Evolutionary conservation across 108 stramenopile species (phyloP).

Genomic region (Parietichytrium sp.): DNA sequence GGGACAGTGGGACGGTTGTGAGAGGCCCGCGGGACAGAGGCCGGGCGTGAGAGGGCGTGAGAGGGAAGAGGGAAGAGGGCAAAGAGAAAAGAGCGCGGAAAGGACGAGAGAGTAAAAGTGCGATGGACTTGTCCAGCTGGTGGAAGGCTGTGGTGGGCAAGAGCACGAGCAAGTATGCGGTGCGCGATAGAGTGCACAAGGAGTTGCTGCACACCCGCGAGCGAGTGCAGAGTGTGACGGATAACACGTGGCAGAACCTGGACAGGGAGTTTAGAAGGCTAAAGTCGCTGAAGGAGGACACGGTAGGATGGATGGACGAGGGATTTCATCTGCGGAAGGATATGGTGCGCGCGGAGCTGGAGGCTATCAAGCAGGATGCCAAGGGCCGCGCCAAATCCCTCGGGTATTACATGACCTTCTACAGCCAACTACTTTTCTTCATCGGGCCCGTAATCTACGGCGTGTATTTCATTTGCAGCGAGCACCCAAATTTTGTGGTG

Average conservation of each 20-base stretch:
- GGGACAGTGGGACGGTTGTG: too few relatives aligned
- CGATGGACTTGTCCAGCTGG: too few relatives aligned
- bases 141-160: too few relatives aligned
- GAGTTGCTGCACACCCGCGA: not conserved
- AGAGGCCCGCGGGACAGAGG: too few relatives aligned
- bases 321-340: not conserved
- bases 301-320: too few relatives aligned
- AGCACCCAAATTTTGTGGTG: not conserved
- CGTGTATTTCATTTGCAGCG: not conserved
- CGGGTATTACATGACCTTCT: constrained; percentile 53
- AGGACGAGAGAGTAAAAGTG: too few relatives aligned
- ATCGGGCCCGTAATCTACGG: constrained; percentile 13
- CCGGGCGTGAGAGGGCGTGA: too few relatives aligned
- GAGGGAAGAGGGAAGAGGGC: too few relatives aligned
- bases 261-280: constrained; percentile 13
- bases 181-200: not conserved
- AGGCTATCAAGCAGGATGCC: not conserved
- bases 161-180: too few relatives aligned
- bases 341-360: not conserved
- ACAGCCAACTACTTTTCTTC: constrained; percentile 44
- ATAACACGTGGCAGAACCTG: constrained; percentile 12
- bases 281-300: constrained; percentile 4
- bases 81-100: too few relatives aligned
- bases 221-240: not conserved
- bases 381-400: constrained; percentile 52